phyloP scores from a whole-genome alignment of 2,329 filamentous ascomycete species.

The Fonsecaea monophora region DNA sequence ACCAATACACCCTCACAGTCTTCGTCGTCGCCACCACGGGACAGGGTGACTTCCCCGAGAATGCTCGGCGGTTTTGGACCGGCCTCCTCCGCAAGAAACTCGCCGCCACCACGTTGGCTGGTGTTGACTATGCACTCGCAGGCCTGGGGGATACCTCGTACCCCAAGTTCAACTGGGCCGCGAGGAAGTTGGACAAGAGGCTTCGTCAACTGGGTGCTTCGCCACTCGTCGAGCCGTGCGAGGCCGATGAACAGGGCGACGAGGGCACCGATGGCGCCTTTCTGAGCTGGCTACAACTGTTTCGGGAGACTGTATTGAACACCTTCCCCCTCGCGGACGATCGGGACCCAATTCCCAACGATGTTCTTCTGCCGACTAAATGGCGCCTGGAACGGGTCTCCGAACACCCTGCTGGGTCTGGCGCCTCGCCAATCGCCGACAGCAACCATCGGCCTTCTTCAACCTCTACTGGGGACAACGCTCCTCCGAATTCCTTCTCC shows the following conservation, averaged over 20 bases:
- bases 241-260: constrained; percentile 91
- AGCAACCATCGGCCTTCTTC: constrained; percentile 44
- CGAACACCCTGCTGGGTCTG: neutral
- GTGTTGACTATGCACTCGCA: constrained; percentile 80
- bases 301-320: constrained; percentile 72
- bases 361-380: constrained; percentile 33
- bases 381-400: constrained; percentile 21
- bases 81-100: constrained; percentile 80
- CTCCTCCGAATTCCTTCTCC: constrained; percentile 63
- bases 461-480: constrained; percentile 48
- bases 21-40: constrained; percentile 91
- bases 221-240: constrained; percentile 77
- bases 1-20: constrained; percentile 56
- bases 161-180: constrained; percentile 93
- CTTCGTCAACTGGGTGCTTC: constrained; percentile 81
- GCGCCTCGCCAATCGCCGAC: constrained; percentile 19
- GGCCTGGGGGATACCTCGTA: constrained; percentile 95
- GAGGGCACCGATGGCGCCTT: constrained; percentile 88
- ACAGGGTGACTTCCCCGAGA: constrained; percentile 89
- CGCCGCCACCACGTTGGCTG: constrained; percentile 70
- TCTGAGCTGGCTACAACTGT: constrained; percentile 73
- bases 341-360: constrained; percentile 29
- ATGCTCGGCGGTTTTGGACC: constrained; percentile 83
- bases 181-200: constrained; percentile 83
- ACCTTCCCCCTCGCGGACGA: constrained; percentile 74